Evolutionary conservation across 257 asterid species (phyloP), one percentile per base, ranked within the genome.

Genomic region (Knoxia roxburghii): DNA sequence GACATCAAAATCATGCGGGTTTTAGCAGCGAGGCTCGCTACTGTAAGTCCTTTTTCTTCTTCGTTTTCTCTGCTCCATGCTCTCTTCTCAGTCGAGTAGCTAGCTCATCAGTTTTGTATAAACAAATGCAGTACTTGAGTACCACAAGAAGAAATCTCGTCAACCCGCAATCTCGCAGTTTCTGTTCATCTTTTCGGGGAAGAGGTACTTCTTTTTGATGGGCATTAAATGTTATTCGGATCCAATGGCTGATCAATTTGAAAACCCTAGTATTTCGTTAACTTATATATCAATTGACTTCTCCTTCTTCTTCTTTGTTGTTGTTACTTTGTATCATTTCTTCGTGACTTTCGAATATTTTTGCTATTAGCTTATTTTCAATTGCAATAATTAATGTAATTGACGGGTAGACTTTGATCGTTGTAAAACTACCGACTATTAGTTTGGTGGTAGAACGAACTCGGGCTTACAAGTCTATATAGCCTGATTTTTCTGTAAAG

Each of bases 101-200:
- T 1, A 59, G 27, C 63, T 30, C 23, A 17, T 18, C n/a, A 18
- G 11, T 18, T 72, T 39, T 26, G 21, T 68, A 65, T 61, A 70
- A 21, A 67, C 70, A 32, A 67, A 43, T 83, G 80, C 88, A 89
- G 95, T 61, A 71, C 67, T 49, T 89, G 35, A 72, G 73, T 72
- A 76, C 89, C 80, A 32, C 63, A n/a, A 59, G 46, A 35, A 81
- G 83, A 68, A 78, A 74, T 51, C 82, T 81, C 10, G 76, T 69
- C 57, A 76, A 61, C 76, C 45, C 73, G 48, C 91, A 77, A 63
- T 73, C 82, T 70, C 84, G 85, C 37, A 70, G 76, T 20, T 80
- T 82, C 68, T 87, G 85, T 63, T 74, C 95, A 40, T 77, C 95
- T 21, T 61, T 76, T 73, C 77, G 65, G 15, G n/a, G 37, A 11